These are phyloP conservation scores for Boletus vinaceobasis DNA, from an alignment of 768 basidiomycete genomes.

Conservation along the genomic window DNA sequence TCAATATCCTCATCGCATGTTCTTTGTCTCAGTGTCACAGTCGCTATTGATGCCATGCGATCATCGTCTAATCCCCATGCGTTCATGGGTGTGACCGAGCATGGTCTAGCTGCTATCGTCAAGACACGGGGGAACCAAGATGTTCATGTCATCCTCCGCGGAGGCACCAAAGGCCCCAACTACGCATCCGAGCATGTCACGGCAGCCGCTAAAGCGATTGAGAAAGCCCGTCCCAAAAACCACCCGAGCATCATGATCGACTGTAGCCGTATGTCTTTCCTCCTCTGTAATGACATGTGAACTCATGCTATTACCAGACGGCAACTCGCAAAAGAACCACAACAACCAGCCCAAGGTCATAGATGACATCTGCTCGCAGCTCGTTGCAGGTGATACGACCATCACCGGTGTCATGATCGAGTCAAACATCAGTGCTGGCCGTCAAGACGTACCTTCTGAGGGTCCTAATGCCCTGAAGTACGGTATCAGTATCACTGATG, in stretches of 20 bases:
- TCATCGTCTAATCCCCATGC: constrained; percentile 89
- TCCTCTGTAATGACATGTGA: neutral
- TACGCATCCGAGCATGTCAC: constrained; percentile 70
- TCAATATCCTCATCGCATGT: neutral
- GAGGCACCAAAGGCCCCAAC: constrained; percentile 90
- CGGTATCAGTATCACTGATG: constrained; percentile 89
- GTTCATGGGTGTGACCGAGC: constrained; percentile 91
- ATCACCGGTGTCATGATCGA: constrained; percentile 99
- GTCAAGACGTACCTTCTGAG: constrained; percentile 79
- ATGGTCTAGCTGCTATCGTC: constrained; percentile 92
- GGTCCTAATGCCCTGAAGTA: constrained; percentile 69
- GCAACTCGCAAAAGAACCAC: constrained; percentile 95
- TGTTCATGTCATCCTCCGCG: constrained; percentile 94
- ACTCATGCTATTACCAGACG: constrained; percentile 48
- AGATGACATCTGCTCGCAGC: constrained; percentile 68
- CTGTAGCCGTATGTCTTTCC: constrained; percentile 61
- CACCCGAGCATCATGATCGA: constrained; percentile 84
- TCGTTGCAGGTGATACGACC: constrained; percentile 58
- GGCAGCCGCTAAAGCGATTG: constrained; percentile 57
- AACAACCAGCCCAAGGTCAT: constrained; percentile 85
- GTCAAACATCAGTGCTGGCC: constrained; percentile 86
- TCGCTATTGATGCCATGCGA: constrained; percentile 97
- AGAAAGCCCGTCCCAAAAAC: constrained; percentile 53
- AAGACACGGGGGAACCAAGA: constrained; percentile 82
- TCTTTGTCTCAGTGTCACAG: constrained; percentile 51